These are phyloP conservation scores for Cladophialophora exuberans DNA, from an alignment of 2,329 filamentous ascomycete genomes.

Conservation along the genomic window DNA sequence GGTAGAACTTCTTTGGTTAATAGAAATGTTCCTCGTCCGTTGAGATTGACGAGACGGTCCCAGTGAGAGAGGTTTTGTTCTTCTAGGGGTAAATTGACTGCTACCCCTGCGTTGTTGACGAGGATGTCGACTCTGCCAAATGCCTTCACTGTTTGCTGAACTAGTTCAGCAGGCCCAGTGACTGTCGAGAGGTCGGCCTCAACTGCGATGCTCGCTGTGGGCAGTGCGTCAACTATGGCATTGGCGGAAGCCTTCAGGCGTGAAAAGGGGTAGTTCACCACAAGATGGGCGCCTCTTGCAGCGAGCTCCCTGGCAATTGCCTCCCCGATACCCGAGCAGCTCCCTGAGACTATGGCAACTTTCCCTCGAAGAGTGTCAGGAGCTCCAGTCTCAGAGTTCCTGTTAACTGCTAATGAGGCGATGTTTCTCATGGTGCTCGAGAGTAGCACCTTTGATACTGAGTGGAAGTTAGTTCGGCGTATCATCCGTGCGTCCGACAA, in stretches of 20 bases:
- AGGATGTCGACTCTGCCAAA: conserved; percentile 48
- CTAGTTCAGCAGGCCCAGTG: conserved; percentile 42
- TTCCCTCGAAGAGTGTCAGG: conserved; percentile 27
- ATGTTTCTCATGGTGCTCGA: neutral
- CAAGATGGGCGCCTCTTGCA: conserved; percentile 49
- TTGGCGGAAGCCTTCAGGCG: neutral
- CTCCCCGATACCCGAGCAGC: conserved; percentile 54
- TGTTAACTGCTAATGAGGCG: neutral
- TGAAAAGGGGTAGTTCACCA: conserved; percentile 38
- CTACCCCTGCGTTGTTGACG: conserved; percentile 47
- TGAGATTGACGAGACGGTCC: conserved; percentile 49
- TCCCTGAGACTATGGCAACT: conserved; percentile 55
- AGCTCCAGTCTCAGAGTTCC: neutral
- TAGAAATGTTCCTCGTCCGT: conserved; percentile 52
- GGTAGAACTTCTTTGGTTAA: conserved; percentile 42
- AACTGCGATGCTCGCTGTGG: conserved; percentile 42
- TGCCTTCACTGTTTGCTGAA: conserved; percentile 40
- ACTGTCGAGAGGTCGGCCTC: conserved; percentile 48
- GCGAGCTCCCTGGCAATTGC: conserved; percentile 52
- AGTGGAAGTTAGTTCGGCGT: neutral
- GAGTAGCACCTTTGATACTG: neutral
- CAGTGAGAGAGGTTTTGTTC: conserved; percentile 47
- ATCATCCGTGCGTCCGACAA: neutral
- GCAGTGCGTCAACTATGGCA: conserved; percentile 36
- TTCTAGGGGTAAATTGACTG: conserved; percentile 3